Evolutionary conservation across 2,329 filamentous ascomycete genomes (phyloP).

Genomic region (Colletotrichum sp.): DNA sequence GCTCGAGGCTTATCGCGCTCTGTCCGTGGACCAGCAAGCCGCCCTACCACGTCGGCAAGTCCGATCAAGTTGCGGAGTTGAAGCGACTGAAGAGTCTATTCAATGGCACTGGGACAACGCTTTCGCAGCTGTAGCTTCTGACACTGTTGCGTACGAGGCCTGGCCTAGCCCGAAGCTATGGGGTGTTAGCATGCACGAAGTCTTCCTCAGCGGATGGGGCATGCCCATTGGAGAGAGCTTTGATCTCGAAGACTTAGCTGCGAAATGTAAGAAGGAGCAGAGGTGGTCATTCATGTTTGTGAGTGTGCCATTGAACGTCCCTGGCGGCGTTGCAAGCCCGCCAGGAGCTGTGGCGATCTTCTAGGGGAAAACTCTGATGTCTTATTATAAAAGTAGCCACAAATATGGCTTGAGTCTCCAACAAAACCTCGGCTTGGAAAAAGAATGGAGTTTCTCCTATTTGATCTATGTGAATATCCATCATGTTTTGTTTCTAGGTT

Average conservation of each 20-base stretch:
- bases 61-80: constrained; percentile 34
- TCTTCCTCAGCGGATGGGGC: constrained; percentile 53
- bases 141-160: constrained; percentile 48
- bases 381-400: background rate
- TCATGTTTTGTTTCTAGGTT: background rate
- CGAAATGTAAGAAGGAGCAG: constrained; percentile 57
- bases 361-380: constrained; percentile 14
- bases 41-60: background rate
- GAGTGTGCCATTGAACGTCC: constrained; percentile 51
- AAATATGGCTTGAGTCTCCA: background rate
- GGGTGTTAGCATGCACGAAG: constrained; percentile 46
- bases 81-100: constrained; percentile 40
- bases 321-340: constrained; percentile 48
- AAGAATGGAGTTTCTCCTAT: background rate
- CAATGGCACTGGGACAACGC: constrained; percentile 51
- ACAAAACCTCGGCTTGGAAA: background rate
- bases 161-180: constrained; percentile 39
- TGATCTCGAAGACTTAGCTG: constrained; percentile 35
- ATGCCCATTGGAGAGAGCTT: constrained; percentile 44
- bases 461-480: background rate
- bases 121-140: constrained; percentile 51
- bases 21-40: constrained; percentile 35
- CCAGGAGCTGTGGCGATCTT: constrained; percentile 49
- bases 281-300: constrained; percentile 56
- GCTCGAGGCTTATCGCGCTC: constrained; percentile 44